These are phyloP conservation scores for Danielozyma ontarioensis DNA, from an alignment of 805 yeast species.

Conservation along the genomic window DNA sequence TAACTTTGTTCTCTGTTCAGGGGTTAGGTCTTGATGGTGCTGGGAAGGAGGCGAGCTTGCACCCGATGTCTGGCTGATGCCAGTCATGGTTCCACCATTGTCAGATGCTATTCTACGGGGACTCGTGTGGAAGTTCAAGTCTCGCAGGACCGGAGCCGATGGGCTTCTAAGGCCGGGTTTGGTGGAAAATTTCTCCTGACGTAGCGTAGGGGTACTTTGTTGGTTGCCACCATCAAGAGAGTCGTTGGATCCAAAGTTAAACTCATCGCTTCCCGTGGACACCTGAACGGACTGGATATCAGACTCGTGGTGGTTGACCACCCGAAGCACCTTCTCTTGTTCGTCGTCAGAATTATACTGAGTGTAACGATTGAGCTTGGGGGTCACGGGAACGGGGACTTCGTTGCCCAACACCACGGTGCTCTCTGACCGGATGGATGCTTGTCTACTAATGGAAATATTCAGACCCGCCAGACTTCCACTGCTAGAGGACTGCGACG, in stretches of 20 bases:
- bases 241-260: conserved; percentile 2
- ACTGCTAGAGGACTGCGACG: conserved; percentile 1
- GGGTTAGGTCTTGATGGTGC: conserved; percentile 7
- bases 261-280: conserved; percentile 6
- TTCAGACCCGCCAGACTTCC: neutral
- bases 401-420: neutral
- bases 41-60: conserved; percentile 3
- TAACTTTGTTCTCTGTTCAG: conserved; percentile 32
- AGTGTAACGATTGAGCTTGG: neutral
- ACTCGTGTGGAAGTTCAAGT: conserved; percentile 2
- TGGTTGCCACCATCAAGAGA: neutral
- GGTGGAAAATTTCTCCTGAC: neutral
- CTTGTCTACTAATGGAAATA: neutral
- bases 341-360: neutral
- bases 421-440: neutral
- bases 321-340: neutral
- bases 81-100: neutral
- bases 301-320: no score
- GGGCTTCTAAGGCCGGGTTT: neutral
- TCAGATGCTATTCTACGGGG: conserved; percentile 2
- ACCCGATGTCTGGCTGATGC: conserved; percentile 1
- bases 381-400: neutral
- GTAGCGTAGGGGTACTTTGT: no score
- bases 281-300: no score
- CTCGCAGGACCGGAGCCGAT: conserved; percentile 3